Evolutionary conservation across 495 filamentous ascomycete species (phyloP).

Genomic region (Chaetomidium leptoderma): DNA sequence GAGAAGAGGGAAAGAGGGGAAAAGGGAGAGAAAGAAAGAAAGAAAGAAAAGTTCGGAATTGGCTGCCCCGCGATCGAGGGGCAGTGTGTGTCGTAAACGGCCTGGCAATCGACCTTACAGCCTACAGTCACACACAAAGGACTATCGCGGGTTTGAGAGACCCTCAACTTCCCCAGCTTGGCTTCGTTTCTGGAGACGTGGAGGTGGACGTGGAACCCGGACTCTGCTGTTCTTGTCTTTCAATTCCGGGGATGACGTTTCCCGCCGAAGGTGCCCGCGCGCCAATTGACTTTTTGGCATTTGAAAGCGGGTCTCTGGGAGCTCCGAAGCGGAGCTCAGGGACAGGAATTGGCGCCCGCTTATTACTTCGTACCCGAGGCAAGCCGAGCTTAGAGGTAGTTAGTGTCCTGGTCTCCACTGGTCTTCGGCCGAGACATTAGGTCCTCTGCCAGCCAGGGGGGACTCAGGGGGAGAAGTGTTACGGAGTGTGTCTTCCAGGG

Average conservation of each 20-base stretch:
- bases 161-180: neutral
- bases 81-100: neutral
- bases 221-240: neutral
- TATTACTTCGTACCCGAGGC: constrained; percentile 27
- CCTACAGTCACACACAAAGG: neutral
- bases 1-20: too few species aligned
- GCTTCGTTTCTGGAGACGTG: neutral
- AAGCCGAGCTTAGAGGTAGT: constrained; percentile 16
- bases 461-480: too few species aligned
- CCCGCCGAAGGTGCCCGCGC: neutral
- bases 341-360: neutral
- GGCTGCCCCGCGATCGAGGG: constrained; percentile 7
- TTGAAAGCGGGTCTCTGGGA: constrained; percentile 26
- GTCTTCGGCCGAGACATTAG: too few species aligned
- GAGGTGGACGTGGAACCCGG: neutral
- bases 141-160: neutral
- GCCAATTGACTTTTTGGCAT: constrained; percentile 29
- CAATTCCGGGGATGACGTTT: constrained; percentile 27
- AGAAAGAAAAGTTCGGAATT: neutral
- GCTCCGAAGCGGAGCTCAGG: constrained; percentile 11
- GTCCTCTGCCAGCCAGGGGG: too few species aligned
- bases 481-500: too few species aligned
- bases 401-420: neutral
- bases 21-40: neutral
- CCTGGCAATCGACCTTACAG: neutral